phyloP scores from a whole-genome alignment of 108 stramenopile genomes.

The Cyclotella atomus region DNA sequence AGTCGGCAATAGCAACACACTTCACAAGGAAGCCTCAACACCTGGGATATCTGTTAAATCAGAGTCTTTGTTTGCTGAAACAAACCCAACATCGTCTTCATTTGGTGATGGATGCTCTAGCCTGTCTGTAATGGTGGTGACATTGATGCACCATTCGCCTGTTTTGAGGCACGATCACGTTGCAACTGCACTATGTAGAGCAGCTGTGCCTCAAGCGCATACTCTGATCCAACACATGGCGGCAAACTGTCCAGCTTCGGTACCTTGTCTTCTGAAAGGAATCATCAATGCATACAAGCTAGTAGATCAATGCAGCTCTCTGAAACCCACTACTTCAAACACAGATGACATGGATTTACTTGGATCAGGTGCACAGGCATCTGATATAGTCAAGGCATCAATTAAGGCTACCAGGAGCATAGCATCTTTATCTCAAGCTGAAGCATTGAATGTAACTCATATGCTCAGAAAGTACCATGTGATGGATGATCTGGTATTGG shows the following conservation, averaged over 20 bases:
- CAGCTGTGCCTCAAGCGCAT: constrained; percentile 61
- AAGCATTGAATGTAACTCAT: constrained; percentile 46
- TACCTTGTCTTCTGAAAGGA: constrained; percentile 63
- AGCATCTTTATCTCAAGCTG: constrained; percentile 60
- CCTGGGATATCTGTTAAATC: constrained; percentile 34
- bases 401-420: constrained; percentile 44
- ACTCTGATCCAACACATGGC: constrained; percentile 62
- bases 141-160: constrained; percentile 71
- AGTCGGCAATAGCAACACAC: not conserved
- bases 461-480: constrained; percentile 46
- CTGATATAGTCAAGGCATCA: constrained; percentile 41
- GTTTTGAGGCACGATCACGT: constrained; percentile 68
- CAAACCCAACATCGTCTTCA: constrained; percentile 18
- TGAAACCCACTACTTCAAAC: not conserved
- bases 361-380: constrained; percentile 6
- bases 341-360: constrained; percentile 27
- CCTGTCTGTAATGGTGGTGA: constrained; percentile 49
- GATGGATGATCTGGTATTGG: constrained; percentile 65
- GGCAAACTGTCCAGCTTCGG: constrained; percentile 69
- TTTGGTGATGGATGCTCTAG: constrained; percentile 25
- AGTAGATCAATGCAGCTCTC: constrained; percentile 13
- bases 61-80: constrained; percentile 39
- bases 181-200: constrained; percentile 72
- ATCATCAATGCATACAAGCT: constrained; percentile 64
- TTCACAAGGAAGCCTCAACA: constrained; percentile 16